phyloP scores from a whole-genome alignment of 2,329 filamentous ascomycete genomes.

The Plectosphaerella sp. region DNA sequence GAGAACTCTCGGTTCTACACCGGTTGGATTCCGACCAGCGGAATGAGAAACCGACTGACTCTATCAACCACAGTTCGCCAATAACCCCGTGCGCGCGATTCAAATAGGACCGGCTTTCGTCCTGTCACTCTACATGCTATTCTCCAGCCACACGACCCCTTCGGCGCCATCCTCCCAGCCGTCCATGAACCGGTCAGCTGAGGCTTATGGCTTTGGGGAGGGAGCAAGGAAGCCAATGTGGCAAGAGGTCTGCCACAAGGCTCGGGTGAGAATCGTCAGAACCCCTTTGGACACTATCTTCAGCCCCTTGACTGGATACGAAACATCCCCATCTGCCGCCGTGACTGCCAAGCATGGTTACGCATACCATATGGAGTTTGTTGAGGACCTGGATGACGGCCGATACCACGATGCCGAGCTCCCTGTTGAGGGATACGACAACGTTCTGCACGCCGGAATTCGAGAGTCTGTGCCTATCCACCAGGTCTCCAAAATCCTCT shows the following conservation, averaged over 20 bases:
- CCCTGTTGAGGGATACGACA: constrained; percentile 27
- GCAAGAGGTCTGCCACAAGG: constrained; percentile 97
- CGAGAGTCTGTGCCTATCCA: constrained; percentile 48
- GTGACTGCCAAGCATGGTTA: constrained; percentile 40
- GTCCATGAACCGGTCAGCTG: not conserved
- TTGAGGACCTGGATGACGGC: constrained; percentile 71
- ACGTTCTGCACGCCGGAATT: constrained; percentile 39
- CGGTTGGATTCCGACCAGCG: no score
- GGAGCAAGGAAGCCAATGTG: constrained; percentile 69
- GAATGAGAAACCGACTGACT: no score
- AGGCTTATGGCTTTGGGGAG: constrained; percentile 38
- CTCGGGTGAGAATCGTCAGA: constrained; percentile 73
- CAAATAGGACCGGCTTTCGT: constrained; percentile 87
- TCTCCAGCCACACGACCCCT: constrained; percentile 63
- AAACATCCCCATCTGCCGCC: constrained; percentile 2
- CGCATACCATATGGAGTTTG: constrained; percentile 73
- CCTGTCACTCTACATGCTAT: constrained; percentile 92
- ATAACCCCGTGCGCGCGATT: constrained; percentile 56
- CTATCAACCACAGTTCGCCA: constrained; percentile 46
- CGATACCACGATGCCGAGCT: constrained; percentile 41
- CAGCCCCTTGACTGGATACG: constrained; percentile 20
- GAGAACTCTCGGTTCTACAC: no score
- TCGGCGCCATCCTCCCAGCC: constrained; percentile 19
- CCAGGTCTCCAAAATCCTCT: constrained; percentile 83
- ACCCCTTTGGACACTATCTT: constrained; percentile 48